Evolutionary conservation across 2,329 filamentous ascomycete genomes (phyloP).

Genomic region (Ophioceras dolichostomum): DNA sequence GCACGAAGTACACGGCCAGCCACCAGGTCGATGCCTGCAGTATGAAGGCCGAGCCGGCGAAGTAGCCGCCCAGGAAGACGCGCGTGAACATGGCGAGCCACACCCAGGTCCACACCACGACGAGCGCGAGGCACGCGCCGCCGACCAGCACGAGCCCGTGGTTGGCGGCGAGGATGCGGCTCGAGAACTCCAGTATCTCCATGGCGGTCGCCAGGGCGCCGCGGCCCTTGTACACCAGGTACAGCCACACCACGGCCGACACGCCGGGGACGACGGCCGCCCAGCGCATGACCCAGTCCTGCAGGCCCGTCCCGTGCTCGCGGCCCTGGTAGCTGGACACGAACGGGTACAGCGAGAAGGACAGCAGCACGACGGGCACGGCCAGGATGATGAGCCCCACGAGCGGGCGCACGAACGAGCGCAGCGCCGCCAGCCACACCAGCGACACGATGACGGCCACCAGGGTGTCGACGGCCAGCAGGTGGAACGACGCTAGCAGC

Average conservation of each 20-base stretch:
- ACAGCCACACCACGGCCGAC: slow-evolving; percentile 68
- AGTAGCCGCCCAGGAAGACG: slow-evolving; percentile 86
- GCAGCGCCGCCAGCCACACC: slow-evolving; percentile 77
- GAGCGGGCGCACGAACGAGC: slow-evolving; percentile 77
- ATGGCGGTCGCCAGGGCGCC: slow-evolving; percentile 73
- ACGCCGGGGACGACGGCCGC: slow-evolving; percentile 64
- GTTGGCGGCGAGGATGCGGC: slow-evolving; percentile 75
- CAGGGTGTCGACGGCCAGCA: slow-evolving; percentile 82
- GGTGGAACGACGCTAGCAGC: slow-evolving; percentile 73
- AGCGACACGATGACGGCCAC: slow-evolving; percentile 82
- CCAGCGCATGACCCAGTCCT: slow-evolving; percentile 85
- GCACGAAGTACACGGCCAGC: slow-evolving; percentile 81
- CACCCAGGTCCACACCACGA: slow-evolving; percentile 85
- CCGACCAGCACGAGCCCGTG: slow-evolving; percentile 76
- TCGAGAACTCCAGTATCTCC: slow-evolving; percentile 84
- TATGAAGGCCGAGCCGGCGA: slow-evolving; percentile 55
- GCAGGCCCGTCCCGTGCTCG: slow-evolving; percentile 63
- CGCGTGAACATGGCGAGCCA: slow-evolving; percentile 97
- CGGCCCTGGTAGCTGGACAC: slow-evolving; percentile 76
- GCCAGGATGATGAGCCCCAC: slow-evolving; percentile 71
- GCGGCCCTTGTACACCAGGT: slow-evolving; percentile 69
- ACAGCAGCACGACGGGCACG: slow-evolving; percentile 75
- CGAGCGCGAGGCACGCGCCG: slow-evolving; percentile 58
- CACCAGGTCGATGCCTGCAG: slow-evolving; percentile 88
- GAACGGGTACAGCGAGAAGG: slow-evolving; percentile 85